Conservation (phyloP, 306 rosid species). For the Quercus bicolor region DNA sequence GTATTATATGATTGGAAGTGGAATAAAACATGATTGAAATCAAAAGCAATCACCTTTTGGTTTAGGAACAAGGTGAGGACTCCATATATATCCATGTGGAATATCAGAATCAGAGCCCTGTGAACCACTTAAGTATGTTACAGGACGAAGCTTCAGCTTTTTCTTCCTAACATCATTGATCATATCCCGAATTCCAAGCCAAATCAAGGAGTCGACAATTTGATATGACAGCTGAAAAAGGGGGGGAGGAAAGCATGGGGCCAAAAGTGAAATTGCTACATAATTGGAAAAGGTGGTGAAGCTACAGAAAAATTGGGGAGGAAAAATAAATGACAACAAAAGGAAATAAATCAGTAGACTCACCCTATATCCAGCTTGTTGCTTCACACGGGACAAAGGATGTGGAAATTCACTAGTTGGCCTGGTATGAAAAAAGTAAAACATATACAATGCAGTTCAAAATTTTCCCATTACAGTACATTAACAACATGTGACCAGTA, state of each 20-base stretch:
- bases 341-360: slow-evolving; percentile 28
- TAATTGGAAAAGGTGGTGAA: slow-evolving; percentile 4
- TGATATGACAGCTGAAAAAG: slow-evolving; percentile 86
- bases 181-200: slow-evolving; percentile 99
- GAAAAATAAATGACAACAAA: not conserved
- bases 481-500: not conserved
- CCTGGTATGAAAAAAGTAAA: slow-evolving; percentile 44
- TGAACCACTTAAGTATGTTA: slow-evolving; percentile 97
- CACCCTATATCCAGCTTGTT: slow-evolving; percentile 90
- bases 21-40: slow-evolving; percentile 15
- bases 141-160: slow-evolving; percentile 87
- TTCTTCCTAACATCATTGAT: slow-evolving; percentile 94
- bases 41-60: slow-evolving; percentile 72
- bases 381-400: slow-evolving; percentile 97
- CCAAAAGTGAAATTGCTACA: slow-evolving; percentile 14
- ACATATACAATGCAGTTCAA: slow-evolving; percentile 22
- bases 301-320: not conserved
- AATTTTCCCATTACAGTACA: slow-evolving; percentile 14
- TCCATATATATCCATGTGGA: slow-evolving; percentile 98
- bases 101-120: slow-evolving; percentile 86
- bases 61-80: slow-evolving; percentile 99
- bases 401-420: slow-evolving; percentile 99
- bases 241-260: not conserved
- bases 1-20: slow-evolving; percentile 6
- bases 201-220: slow-evolving; percentile 92